Base-by-base conservation (phyloP, 169 alveolate species). In the Plasmodium cynomolgi region DNA sequence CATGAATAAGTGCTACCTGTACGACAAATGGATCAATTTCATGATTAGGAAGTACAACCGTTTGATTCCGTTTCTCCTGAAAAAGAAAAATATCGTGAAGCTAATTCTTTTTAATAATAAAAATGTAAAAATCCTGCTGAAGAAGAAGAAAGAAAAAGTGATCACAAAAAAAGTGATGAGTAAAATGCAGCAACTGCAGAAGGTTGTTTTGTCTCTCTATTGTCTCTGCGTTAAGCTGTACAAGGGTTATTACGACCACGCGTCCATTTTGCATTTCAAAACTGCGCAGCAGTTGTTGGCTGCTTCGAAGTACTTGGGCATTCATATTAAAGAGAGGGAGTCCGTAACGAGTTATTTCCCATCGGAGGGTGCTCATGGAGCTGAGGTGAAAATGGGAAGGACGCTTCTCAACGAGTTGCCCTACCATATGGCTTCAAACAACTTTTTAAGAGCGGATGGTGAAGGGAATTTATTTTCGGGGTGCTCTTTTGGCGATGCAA, bases 301-400 rank as follows among this genome's bases (percentile, higher is more conserved):
- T 41, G 94, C 90, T 26, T 90, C 94, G 3, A 90, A 80, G 50
- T 90, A 90, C 34, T 90, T 90, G 74, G 82, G 82, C 73, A 90
- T 90, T 26, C 58, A 37, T 39, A 90, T 90, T 20, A 90, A 80
- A 68, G 71, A 79, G 54, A 90, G 83, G 73, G 50, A 80, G 3
- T 20, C 8, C 1, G 54, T 20, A n/a, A 73, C 58, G 58, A 74
- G 20, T 73, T 84, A 84, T 15, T n/a, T 39, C n/a, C n/a, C 84
- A 74, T 74, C 75, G 9, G 17, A 3, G 7, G 11, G n/a, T 41
- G 15, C 5, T 2, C 23, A 74, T 29, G 37, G 39, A 11, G 41
- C 4, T 9, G 37, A 7, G 77, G 31, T 1, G 37, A 68, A 68
- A 8, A 29, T 29, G 41, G 77, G 37, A 8, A 20, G 1, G 33